Evolutionary conservation across 192 early-diverging fungal species (phyloP).

Genomic region (Geranomyces variabilis): DNA sequence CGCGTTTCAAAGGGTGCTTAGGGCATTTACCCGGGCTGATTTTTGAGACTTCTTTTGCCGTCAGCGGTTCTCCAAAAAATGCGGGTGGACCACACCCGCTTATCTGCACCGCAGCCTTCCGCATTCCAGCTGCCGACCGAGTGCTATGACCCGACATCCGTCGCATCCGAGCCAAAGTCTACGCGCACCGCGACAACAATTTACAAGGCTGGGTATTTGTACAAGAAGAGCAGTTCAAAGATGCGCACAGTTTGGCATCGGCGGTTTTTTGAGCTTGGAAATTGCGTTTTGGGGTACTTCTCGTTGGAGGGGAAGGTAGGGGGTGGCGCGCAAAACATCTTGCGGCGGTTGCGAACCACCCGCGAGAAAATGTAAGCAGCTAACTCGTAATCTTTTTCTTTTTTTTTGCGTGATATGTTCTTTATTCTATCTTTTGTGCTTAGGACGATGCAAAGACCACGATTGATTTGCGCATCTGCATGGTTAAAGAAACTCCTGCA

Average conservation of each 20-base stretch:
- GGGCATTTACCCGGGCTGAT: too few relatives aligned
- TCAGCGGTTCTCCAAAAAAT: constrained; percentile 33
- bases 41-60: too few relatives aligned
- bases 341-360: background rate
- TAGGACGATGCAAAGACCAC: constrained; percentile 39
- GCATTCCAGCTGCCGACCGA: constrained; percentile 3
- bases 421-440: background rate
- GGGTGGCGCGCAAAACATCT: background rate
- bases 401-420: too few relatives aligned
- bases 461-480: constrained; percentile 36
- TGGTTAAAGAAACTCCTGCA: constrained; percentile 35
- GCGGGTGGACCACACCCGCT: constrained; percentile 17
- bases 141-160: constrained; percentile 21
- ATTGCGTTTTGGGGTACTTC: constrained; percentile 21
- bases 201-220: constrained; percentile 77
- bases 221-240: constrained; percentile 72
- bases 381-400: too few relatives aligned
- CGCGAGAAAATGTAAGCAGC: background rate
- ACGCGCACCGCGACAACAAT: constrained; percentile 35
- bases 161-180: constrained; percentile 8
- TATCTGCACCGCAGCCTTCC: background rate
- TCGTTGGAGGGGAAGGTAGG: constrained; percentile 33
- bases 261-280: constrained; percentile 63
- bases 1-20: too few relatives aligned
- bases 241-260: constrained; percentile 80